Evolutionary conservation across 2,329 filamentous ascomycete genomes (phyloP).

Genomic region (Hymenotorrendiella dingleyae): DNA sequence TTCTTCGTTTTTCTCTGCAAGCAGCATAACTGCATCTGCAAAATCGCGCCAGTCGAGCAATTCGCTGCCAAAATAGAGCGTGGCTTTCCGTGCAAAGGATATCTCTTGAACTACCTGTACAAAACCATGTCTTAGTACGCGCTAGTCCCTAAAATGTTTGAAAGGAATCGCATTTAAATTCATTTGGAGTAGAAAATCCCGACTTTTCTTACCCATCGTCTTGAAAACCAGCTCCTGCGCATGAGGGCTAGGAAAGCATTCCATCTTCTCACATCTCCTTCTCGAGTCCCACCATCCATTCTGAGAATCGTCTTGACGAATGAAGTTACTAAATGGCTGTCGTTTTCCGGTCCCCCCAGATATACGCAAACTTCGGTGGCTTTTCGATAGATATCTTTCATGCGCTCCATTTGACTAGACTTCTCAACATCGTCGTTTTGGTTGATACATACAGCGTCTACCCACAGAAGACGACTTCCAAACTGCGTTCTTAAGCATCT

Average conservation of each 20-base stretch:
- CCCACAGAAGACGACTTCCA: not conserved
- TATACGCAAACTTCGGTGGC: not conserved
- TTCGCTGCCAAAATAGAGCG: not conserved
- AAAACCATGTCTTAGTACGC: not conserved
- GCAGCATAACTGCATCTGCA: not conserved
- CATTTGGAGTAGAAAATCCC: not conserved
- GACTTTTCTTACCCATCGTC: not conserved
- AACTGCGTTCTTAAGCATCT: too few relatives aligned
- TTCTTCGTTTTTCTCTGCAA: not conserved
- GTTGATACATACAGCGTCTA: not conserved
- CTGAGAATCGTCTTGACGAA: too few relatives aligned
- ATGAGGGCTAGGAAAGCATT: not conserved
- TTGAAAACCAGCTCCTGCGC: not conserved
- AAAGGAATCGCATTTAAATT: not conserved
- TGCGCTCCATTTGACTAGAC: not conserved
- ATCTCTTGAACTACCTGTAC: conserved; percentile 1
- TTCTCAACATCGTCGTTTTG: not conserved
- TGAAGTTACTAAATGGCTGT: not conserved
- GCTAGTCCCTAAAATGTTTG: not conserved
- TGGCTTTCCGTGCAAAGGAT: not conserved
- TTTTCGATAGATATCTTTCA: not conserved
- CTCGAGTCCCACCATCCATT: too few relatives aligned
- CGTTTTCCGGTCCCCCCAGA: not conserved
- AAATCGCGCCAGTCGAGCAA: not conserved
- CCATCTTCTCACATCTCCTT: not conserved